Conservation (phyloP, 2,329 filamentous ascomycete genomes). For the Aplosporella prunicola region DNA sequence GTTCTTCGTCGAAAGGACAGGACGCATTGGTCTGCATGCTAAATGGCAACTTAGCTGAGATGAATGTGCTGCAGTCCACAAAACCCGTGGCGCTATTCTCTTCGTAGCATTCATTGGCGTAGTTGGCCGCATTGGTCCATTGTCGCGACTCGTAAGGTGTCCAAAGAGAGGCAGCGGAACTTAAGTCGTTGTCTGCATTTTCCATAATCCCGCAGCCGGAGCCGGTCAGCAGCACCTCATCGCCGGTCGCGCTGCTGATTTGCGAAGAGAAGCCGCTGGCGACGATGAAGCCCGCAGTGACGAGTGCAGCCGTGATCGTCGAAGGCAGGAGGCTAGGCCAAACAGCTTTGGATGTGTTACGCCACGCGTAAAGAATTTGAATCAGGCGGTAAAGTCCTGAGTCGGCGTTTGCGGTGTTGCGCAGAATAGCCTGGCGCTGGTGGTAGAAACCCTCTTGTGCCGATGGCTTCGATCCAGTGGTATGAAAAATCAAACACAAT, state of each 20-base stretch:
- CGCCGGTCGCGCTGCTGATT: conserved; percentile 21
- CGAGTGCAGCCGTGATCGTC: conserved; percentile 15
- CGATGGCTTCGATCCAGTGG: conserved; percentile 12
- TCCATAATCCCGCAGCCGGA: conserved; percentile 16
- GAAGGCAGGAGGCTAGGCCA: conserved; percentile 16
- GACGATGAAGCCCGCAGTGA: conserved; percentile 17
- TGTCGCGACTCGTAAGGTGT: conserved; percentile 8
- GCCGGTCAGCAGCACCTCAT: conserved; percentile 23
- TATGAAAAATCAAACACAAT: conserved; percentile 21
- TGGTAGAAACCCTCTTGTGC: conserved; percentile 23
- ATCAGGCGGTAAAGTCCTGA: conserved; percentile 12
- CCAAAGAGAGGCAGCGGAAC: background rate
- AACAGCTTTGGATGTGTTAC: conserved; percentile 5
- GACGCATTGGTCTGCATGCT: conserved; percentile 5
- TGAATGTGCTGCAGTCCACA: conserved; percentile 9
- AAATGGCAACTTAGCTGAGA: background rate
- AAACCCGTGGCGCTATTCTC: conserved; percentile 1
- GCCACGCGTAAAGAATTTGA: conserved; percentile 13
- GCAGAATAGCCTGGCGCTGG: conserved; percentile 25
- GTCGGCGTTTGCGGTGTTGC: conserved; percentile 20
- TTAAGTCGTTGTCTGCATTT: background rate
- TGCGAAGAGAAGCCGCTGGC: conserved; percentile 26
- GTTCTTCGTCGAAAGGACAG: conserved; percentile 17
- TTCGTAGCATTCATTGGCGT: conserved; percentile 10
- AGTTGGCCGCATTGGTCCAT: conserved; percentile 5